Evolutionary conservation across 2,329 filamentous ascomycete genomes (phyloP), one percentile per base, ranked within the genome.

Genomic region (Ambrosiella xylebori): DNA sequence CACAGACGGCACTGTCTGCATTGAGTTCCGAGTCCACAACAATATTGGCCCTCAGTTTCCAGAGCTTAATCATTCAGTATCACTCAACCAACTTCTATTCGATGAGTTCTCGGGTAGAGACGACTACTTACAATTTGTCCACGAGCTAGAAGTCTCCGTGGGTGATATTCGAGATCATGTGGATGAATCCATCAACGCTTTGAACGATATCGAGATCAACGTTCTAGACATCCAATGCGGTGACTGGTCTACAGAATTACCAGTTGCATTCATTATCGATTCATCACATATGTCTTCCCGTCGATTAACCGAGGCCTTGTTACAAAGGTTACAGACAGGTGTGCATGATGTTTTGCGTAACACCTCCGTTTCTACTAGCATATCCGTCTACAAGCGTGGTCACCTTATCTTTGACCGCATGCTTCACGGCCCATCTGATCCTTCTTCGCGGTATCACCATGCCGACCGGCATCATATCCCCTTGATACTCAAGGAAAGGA

Each of bases 341-440:
- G 70, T 79, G 6, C 68, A 71, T 15, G 72, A 77, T 56, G 70
- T 75, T 5, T 68, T 79, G 27, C 70, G 71, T 54, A 71, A 73
- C 27, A 71, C 74, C 59, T 72, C 75, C 27, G 69, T 72, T 44
- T 70, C 72, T 4, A 68, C 77, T 55, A 74, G 71, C 19, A 67
- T 79, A 64, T 71, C 69, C 2, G 72, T 73, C 6, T 69, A 75
- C 62, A 79, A 79, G 64, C 71, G 76, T 49, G 76, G 76, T 0
- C 76, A 79, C 58, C 70, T 76, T 19, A 70, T 79, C 12, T 61
- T 77, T n/a, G 72, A 76, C 64, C 75, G 75, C 62, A 71, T 71
- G 4, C 66, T 77, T 73, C 73, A n/a, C 63, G 63, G 7, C 69
- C 70, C 63, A 19, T 65, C 63, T 51, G 70, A 70, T 52, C 59